Evolutionary conservation across 768 basidiomycete species (phyloP).

Genomic region (Tricholomella constricta): DNA sequence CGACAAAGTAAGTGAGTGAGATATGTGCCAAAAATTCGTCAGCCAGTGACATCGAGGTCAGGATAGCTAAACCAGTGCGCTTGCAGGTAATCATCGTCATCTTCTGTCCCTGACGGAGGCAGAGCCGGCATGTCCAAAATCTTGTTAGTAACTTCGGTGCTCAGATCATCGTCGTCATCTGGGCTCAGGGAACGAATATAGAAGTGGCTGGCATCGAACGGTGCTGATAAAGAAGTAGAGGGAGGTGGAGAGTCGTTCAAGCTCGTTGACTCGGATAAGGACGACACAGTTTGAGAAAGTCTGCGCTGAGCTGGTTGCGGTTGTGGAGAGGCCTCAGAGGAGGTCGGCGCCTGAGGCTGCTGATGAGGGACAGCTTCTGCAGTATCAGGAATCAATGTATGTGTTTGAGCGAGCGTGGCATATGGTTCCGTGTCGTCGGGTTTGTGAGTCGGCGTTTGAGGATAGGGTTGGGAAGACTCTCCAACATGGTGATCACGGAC

Average conservation of each 20-base stretch:
- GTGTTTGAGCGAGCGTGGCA: not conserved
- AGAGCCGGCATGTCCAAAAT: conserved; percentile 11
- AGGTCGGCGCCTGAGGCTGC: not conserved
- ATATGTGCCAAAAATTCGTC: not conserved
- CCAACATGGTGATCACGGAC: not conserved
- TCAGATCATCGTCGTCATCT: conserved; percentile 3
- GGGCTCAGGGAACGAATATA: conserved; percentile 17
- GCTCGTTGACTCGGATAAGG: conserved; percentile 10
- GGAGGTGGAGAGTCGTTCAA: conserved; percentile 17
- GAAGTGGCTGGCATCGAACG: conserved; percentile 3
- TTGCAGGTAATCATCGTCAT: conserved; percentile 19
- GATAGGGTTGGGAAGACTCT: not conserved
- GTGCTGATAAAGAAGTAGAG: conserved; percentile 6
- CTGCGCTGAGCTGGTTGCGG: not conserved
- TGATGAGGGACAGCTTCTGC: too few species aligned
- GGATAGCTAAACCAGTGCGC: conserved; percentile 19
- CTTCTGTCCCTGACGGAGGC: conserved; percentile 10
- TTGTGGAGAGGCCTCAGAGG: not conserved
- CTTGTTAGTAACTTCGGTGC: conserved; percentile 8
- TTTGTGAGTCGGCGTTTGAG: not conserved
- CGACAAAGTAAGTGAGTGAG: not conserved
- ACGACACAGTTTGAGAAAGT: not conserved
- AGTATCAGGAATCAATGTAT: too few species aligned
- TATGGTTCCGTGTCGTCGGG: not conserved
- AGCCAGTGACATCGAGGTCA: conserved; percentile 8